Base-by-base conservation (phyloP, 176 grass and related monocot genomes). In the Bromus sterilis region DNA sequence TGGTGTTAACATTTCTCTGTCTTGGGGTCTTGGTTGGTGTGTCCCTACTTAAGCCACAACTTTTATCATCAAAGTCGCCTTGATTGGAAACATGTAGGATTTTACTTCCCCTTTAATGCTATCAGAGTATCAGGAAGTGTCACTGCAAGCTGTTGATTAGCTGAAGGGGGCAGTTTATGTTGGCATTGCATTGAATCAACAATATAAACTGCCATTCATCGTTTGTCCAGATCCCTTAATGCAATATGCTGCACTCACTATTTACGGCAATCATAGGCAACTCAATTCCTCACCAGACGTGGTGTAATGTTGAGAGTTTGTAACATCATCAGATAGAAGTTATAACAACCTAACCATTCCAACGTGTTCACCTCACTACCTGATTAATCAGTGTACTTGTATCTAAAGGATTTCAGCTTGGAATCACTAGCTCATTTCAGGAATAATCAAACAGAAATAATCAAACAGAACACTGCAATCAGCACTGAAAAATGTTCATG, bases 371-470 rank as follows among this genome's bases (percentile, higher is more conserved):
- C 25, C 43, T 66, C 24, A 41, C 59, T 44, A 42, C 11, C 6
- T 21, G 30, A 66, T 65, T 48, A 68, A 26, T 23, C 62, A 81
- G n/a, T 68, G 18, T 66, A 76, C 7, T 73, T 56, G 35, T 14
- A 16, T 14, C 4, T 36, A 53, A 79, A 57, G 75, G 39, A 25
- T 84, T 36, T 7, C 4, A 43, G 32, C 30, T 25, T 78, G 3
- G 3, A 39, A 66, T 24, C 31, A 32, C 29, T 60, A 72, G 5
- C 44, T 56, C 42, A 48, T 15, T 42, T 33, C 35, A 78, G 4
- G 20, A 44, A 66, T 31, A n/a, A 24, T 34, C 4, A 88, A 12
- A 49, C 6, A 85, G 25, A 75, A 62, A 81, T 39, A 68, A 85
- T 75, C 41, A 85, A 80, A 49, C 41, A 49, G 55, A 9, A 25